Evolutionary conservation across 306 rosid genomes (phyloP), one percentile per base, ranked within the genome.

Genomic region (Vigna unguiculata): DNA sequence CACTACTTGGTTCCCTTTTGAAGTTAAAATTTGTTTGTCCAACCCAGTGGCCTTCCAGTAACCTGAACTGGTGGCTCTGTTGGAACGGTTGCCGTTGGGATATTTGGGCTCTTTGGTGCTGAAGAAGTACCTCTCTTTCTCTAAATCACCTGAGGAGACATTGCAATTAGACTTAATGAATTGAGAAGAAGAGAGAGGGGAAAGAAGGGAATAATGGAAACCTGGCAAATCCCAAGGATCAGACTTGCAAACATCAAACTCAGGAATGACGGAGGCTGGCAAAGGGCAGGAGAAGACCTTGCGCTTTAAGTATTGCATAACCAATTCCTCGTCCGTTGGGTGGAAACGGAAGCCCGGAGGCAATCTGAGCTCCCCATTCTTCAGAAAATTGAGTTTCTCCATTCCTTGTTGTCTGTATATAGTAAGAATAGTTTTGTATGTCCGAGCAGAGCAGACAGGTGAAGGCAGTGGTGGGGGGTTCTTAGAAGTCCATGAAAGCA

Each of bases 171-270:
- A 9, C 13, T 40, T 9, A 40, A 40, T 49, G 0, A 49, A 2
- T 16, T 5, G 2, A 2, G 7, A 7, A 49, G 55, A 48, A 17
- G 24, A 7, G 12, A 17, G 5, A 3, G 24, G 11, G 11, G 24
- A 12, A n/a, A 7, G 17, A 5, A n/a, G 14, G 7, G 24, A 9
- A 49, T 0, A 3, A 53, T 19, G 9, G 5, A 53, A 10, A 36
- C 53, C 53, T 6, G 97, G 99, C 85, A 95, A 91, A 89, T 95
- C 99, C 98, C 99, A 95, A 14, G 99, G 99, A 77, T 95, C 99
- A n/a, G 88, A 84, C 58, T 91, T 95, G 90, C 93, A 91, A 67
- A 95, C 89, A 64, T 92, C 89, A 68, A 88, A 89, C 24, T 95
- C 96, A 16, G 99, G 99, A 69, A 95, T 95, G 81, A 95, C 83